Base-by-base conservation (phyloP, 257 asterid genomes). In the Prunella vulgaris region DNA sequence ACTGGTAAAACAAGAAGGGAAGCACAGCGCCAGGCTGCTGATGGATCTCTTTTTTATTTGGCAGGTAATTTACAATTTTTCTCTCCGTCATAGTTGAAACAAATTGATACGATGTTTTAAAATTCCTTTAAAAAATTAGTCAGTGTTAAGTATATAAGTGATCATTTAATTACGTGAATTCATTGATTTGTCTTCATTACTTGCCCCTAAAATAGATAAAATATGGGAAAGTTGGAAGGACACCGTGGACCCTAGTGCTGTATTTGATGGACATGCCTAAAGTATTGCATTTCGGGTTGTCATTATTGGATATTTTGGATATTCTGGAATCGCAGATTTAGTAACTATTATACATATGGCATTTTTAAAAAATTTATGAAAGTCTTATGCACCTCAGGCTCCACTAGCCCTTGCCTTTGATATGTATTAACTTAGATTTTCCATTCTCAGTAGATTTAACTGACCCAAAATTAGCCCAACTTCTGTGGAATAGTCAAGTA, bases 1-100 rank as follows among this genome's bases (percentile, higher is more conserved):
- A 56, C 69, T 67, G 97, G 99, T 68, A 81, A 79, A 84, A 91
- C 99, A 61, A 91, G 97, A 82, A 88, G 89, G 82, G 96, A 86
- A 86, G 97, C 99, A 37, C 95, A 83, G 42, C 79, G 68, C 69
- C 80, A 60, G 62, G 97, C 99, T 77, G 90, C 93, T 6, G 92
- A 91, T 72, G 89, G 71, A 68, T 86, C 99, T 74, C 93, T 94
- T 70, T 66, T 84, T 76, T 66, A 80, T 81, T 83, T 94, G 88
- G 96, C 96, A 51, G 97, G 99, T 89, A 85, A 73, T 64, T 54
- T 81, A 54, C 61, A 10, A 25, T 52, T 63, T 25, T 35, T 46
- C 14, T 49, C 68, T 66, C 46, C 76, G 57, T 73, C 38, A 66
- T 74, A 40, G 60, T 68, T 46, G 75, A 68, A 30, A 71, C 40